Evolutionary conservation across 2,329 filamentous ascomycete genomes (phyloP), one percentile per base, ranked within the genome.

Genomic region (Fusarium transvaalense): DNA sequence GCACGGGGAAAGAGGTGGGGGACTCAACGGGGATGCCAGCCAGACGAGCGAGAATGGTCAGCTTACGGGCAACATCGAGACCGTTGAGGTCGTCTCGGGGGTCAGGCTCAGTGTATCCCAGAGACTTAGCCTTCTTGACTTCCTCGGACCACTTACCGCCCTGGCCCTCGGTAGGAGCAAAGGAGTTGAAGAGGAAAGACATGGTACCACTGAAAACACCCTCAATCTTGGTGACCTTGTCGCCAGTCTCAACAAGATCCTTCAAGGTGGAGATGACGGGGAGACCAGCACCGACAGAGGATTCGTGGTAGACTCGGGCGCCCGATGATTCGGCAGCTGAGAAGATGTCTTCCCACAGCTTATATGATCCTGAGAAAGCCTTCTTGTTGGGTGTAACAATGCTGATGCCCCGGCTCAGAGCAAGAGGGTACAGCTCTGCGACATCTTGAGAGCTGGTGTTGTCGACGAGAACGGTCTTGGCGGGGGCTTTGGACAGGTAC

Each of bases 371-470:
- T 0, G 93, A 97, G 82, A 99, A 99, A 15, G 92, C 95, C 82
- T 99, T 99, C 85, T 99, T 99, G 86, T 98, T 99, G 42, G 96
- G 94, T 1, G 96, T 99, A 29, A 98, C 93, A 74, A 99, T 89
- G 80, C 89, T 95, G 79, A 99, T 90, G 14, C 94, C 95, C 68
- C 89, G 88, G 75, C 88, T 86, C 64, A 99, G 84, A 79, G 97
- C 92, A 46, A 86, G 79, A 2, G 96, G 94, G 80, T 99, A 99
- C 31, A 88, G 82, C 64, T 92, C 88, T 48, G 95, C 96, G 31
- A 99, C 86, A 68, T 92, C 90, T 74, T 95, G 91, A 72, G 93
- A 94, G 81, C 92, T 97, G 53, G 96, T 99, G 83, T 98, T 98
- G 86, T 99, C 96, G 70, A 99, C 90, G 31, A 99, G 84, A 43